These are phyloP conservation scores for Ilex asprella DNA, from an alignment of 257 asterid species.

Conservation along the genomic window DNA sequence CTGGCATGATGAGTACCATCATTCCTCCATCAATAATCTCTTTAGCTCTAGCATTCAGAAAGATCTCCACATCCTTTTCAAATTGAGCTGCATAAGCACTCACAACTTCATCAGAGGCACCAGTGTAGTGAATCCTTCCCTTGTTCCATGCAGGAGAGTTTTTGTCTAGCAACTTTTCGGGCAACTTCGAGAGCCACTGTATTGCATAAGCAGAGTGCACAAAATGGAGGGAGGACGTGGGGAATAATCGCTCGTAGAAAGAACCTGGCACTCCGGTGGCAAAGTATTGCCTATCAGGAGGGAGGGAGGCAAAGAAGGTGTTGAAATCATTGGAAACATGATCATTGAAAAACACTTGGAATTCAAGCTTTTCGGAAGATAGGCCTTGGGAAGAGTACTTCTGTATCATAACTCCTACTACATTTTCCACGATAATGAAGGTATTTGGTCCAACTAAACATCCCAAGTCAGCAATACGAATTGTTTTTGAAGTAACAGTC, in stretches of 20 bases:
- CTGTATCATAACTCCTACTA: conserved; percentile 6
- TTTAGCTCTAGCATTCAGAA: conserved; percentile 16
- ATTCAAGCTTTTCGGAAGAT: not conserved
- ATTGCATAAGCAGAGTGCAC: conserved; percentile 10
- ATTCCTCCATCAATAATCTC: conserved; percentile 14
- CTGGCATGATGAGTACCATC: not conserved
- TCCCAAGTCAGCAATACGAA: conserved; percentile 15
- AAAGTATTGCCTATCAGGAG: not conserved
- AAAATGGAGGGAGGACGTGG: conserved; percentile 2
- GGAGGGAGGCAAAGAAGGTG: conserved; percentile 7
- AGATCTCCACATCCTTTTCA: conserved; percentile 6
- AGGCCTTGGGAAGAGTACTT: not conserved
- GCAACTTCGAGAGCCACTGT: conserved; percentile 21
- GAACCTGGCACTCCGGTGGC: conserved; percentile 13
- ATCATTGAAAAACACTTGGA: conserved; percentile 21
- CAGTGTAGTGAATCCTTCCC: conserved; percentile 3
- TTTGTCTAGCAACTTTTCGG: conserved; percentile 3
- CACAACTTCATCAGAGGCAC: conserved; percentile 4
- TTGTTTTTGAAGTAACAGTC: not conserved
- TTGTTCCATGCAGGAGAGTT: conserved; percentile 17
- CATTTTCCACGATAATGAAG: conserved; percentile 8
- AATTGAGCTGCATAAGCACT: conserved; percentile 15
- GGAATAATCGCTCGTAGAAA: conserved; percentile 15
- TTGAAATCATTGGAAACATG: conserved; percentile 18
- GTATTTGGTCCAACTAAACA: conserved; percentile 22